These are phyloP conservation scores for Penicillium cataractarum DNA, from an alignment of 495 filamentous ascomycete species.

Conservation along the genomic window DNA sequence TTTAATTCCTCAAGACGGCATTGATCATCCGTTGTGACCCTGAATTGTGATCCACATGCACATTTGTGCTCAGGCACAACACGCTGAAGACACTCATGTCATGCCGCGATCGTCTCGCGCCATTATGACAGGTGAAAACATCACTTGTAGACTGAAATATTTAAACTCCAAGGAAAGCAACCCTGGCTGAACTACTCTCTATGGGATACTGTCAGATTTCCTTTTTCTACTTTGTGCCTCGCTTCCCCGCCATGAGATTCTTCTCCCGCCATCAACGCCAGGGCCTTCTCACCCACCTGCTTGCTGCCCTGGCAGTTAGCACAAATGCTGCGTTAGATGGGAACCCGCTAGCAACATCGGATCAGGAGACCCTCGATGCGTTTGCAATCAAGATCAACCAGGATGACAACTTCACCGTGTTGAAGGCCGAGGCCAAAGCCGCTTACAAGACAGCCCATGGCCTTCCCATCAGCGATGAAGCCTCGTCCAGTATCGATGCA, in stretches of 20 bases:
- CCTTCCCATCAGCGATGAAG: slow-evolving; percentile 22
- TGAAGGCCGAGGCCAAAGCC: slow-evolving; percentile 23
- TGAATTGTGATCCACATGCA: not conserved
- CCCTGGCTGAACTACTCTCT: too few species aligned
- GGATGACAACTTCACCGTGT: slow-evolving; percentile 15
- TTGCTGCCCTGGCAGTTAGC: not conserved
- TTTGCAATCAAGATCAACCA: slow-evolving; percentile 20
- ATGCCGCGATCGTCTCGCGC: slow-evolving; percentile 4
- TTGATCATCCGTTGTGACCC: not conserved
- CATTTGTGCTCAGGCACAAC: not conserved
- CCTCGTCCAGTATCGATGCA: slow-evolving; percentile 20
- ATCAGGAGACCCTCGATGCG: slow-evolving; percentile 15
- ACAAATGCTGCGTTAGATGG: not conserved
- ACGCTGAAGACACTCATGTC: not conserved
- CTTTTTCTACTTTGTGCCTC: not conserved
- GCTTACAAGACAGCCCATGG: slow-evolving; percentile 22
- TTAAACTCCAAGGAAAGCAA: not conserved
- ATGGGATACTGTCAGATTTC: too few species aligned
- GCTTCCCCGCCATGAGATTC: not conserved
- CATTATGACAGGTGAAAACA: slow-evolving; percentile 4
- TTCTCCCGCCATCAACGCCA: not conserved
- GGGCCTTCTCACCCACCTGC: not conserved
- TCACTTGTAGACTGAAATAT: not conserved
- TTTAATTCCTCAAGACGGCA: not conserved
- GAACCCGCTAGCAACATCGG: slow-evolving; percentile 21